A percentile compares a stretch with the other conserved stretches of the same genome.
These are phyloP conservation scores for Sclerotinia trifoliorum DNA, from an alignment of 2,329 filamentous ascomycete species.

Conservation along the genomic window DNA sequence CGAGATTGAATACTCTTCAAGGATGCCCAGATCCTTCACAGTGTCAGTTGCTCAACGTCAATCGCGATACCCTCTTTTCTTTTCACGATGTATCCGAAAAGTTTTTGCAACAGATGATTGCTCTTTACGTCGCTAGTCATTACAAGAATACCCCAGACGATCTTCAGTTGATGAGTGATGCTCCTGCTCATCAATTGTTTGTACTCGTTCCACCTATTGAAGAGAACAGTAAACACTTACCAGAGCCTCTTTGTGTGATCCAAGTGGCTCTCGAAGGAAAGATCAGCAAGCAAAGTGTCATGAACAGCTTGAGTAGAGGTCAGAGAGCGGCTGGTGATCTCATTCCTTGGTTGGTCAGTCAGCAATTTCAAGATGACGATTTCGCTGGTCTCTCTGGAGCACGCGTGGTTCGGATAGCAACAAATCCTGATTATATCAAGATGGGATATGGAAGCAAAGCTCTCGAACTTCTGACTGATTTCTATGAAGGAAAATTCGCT, in stretches of 20 bases:
- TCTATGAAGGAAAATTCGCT: constrained; percentile 91
- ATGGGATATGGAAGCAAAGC: constrained; percentile 95
- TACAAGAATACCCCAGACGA: constrained; percentile 99
- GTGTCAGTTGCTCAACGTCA: constrained; percentile 90
- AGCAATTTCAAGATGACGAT: constrained; percentile 97
- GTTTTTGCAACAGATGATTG: constrained; percentile 97
- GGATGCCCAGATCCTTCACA: constrained; percentile 88
- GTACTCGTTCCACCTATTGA: constrained; percentile 85
- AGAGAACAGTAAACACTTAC: constrained; percentile 73
- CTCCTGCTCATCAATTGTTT: constrained; percentile 92
- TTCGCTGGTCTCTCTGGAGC: constrained; percentile 93
- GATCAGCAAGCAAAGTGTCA: constrained; percentile 88
- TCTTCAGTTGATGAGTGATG: constrained; percentile 97
- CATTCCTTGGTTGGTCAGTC: constrained; percentile 95
- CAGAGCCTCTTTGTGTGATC: constrained; percentile 91
- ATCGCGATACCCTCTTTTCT: constrained; percentile 95
- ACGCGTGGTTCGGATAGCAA: constrained; percentile 89
- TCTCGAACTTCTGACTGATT: constrained; percentile 81
- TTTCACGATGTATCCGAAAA: constrained; percentile 97
- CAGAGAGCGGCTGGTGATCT: constrained; percentile 87
- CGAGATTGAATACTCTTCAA: constrained; percentile 42
- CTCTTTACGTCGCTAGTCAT: constrained; percentile 92
- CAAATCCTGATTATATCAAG: constrained; percentile 85
- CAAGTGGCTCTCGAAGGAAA: constrained; percentile 93
- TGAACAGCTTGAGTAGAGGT: constrained; percentile 85